phyloP scores from a whole-genome alignment of 345 rosid genomes.

The Dipteronia dyeriana region DNA sequence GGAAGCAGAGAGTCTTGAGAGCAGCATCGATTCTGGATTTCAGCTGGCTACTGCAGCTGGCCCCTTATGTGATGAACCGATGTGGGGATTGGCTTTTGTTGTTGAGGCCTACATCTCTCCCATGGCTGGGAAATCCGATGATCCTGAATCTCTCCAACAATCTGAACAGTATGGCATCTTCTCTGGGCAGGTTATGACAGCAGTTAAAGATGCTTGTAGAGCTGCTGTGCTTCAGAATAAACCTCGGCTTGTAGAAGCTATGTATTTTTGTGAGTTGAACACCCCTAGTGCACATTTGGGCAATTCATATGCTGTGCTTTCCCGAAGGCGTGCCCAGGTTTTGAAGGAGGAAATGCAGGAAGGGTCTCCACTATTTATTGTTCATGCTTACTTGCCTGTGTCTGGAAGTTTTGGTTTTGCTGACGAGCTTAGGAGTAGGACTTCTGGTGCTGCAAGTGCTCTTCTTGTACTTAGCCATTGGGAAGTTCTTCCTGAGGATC shows the following conservation, averaged over 20 bases:
- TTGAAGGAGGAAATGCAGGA: slow-evolving; percentile 96
- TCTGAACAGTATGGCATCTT: slow-evolving; percentile 68
- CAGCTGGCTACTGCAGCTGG: slow-evolving; percentile 87
- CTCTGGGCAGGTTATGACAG: slow-evolving; percentile 83
- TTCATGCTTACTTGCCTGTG: slow-evolving; percentile 81
- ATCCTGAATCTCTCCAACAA: slow-evolving; percentile 43
- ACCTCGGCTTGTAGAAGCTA: slow-evolving; percentile 86
- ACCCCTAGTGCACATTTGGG: slow-evolving; percentile 74
- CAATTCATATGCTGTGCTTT: slow-evolving; percentile 76
- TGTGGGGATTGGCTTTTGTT: slow-evolving; percentile 89
- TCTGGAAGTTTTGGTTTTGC: slow-evolving; percentile 92
- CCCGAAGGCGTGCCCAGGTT: slow-evolving; percentile 74
- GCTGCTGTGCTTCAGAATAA: slow-evolving; percentile 70
- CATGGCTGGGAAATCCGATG: slow-evolving; percentile 35
- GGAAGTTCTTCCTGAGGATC: slow-evolving; percentile 88
- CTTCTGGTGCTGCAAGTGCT: slow-evolving; percentile 88
- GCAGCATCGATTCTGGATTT: slow-evolving; percentile 81
- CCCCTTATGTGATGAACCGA: slow-evolving; percentile 85
- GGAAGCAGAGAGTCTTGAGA: slow-evolving; percentile 68
- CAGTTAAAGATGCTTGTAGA: slow-evolving; percentile 84
- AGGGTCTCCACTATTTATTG: slow-evolving; percentile 74
- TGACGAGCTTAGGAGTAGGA: slow-evolving; percentile 78
- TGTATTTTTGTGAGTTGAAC: slow-evolving; percentile 89
- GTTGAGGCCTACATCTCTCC: slow-evolving; percentile 61
- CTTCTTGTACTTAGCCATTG: slow-evolving; percentile 89